Percentiles rank a stretch among this genome's conserved stretches.
Conservation (phyloP, 2,329 filamentous ascomycete genomes). For the Alternaria rosae region DNA sequence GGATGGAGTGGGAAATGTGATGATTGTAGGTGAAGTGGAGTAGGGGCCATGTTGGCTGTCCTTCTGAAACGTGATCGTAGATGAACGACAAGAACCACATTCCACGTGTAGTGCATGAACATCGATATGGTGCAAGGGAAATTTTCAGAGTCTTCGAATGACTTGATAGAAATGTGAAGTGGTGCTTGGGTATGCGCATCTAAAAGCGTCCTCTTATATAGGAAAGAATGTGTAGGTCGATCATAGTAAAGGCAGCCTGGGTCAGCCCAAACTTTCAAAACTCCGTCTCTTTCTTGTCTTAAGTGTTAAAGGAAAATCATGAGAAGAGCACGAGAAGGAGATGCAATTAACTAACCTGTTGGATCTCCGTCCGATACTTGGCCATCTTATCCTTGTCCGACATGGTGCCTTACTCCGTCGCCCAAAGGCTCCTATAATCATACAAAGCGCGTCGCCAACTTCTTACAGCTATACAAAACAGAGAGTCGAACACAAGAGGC, state of each 20-base stretch:
- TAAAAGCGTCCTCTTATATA: conserved; percentile 13
- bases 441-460: conserved; percentile 4
- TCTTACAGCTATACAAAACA: not conserved
- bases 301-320: not conserved
- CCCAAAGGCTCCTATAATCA: not conserved
- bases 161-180: conserved; percentile 2
- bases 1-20: not conserved
- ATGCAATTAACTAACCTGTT: conserved; percentile 73
- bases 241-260: not conserved
- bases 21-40: conserved; percentile 10
- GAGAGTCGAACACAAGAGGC: not conserved
- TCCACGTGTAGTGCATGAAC: not conserved
- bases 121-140: not conserved
- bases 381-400: conserved; percentile 76
- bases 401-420: conserved; percentile 57
- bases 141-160: not conserved
- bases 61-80: not conserved
- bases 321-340: not conserved
- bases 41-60: not conserved
- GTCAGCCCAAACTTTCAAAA: not conserved
- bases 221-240: conserved; percentile 5
- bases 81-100: not conserved
- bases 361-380: conserved; percentile 98
- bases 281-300: conserved; percentile 4
- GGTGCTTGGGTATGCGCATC: conserved; percentile 1